Conservation (phyloP, 2,329 filamentous ascomycete genomes). For the Reticulascus tulasneorum region DNA sequence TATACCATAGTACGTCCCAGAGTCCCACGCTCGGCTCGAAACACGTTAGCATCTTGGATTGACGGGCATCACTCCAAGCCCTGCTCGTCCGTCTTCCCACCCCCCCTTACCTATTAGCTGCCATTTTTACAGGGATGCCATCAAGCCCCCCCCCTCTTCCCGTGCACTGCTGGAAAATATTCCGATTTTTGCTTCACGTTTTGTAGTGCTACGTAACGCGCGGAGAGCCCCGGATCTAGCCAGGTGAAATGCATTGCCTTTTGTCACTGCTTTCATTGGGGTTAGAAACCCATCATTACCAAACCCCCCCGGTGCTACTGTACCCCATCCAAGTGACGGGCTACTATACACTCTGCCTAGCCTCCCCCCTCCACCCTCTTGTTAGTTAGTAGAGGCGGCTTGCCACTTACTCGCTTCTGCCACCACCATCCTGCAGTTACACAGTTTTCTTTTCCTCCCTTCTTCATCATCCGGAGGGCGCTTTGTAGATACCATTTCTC, state of each 20-base stretch:
- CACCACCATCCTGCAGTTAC: slow-evolving; percentile 17
- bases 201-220: slow-evolving; percentile 30
- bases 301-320: slow-evolving; percentile 23
- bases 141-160: slow-evolving; percentile 23
- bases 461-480: slow-evolving; percentile 8
- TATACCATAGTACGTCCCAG: slow-evolving; percentile 19
- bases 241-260: slow-evolving; percentile 7
- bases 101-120: slow-evolving; percentile 33
- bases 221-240: slow-evolving; percentile 37
- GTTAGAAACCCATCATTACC: slow-evolving; percentile 30
- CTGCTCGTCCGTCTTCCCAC: slow-evolving; percentile 29
- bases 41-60: slow-evolving; percentile 37
- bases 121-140: slow-evolving; percentile 24
- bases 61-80: slow-evolving; percentile 30
- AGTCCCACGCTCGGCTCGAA: slow-evolving; percentile 34
- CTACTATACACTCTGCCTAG: slow-evolving; percentile 24
- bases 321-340: slow-evolving; percentile 25
- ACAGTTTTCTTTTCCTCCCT: slow-evolving; percentile 16
- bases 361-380: too few species aligned
- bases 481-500: slow-evolving; percentile 1
- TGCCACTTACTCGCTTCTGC: slow-evolving; percentile 19
- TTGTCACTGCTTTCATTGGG: too few species aligned
- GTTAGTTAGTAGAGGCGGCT: too few species aligned
- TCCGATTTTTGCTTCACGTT: slow-evolving; percentile 42
- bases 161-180: slow-evolving; percentile 43